Evolutionary conservation across 805 yeast species (phyloP).

Genomic region (Zygotorulaspora florentina): DNA sequence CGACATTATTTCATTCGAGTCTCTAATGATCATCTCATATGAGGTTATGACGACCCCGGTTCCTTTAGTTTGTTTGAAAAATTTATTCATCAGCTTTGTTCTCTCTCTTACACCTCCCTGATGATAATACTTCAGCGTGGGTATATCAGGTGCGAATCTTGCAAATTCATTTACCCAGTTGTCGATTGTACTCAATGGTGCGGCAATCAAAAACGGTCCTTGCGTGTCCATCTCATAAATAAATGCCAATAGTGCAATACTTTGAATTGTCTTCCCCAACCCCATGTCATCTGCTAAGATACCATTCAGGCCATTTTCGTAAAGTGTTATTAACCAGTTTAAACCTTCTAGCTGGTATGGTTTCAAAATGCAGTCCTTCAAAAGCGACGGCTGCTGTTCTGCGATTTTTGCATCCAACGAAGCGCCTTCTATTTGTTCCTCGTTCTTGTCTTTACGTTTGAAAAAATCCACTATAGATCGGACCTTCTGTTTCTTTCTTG

Average conservation of each 20-base stretch:
- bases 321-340: slow-evolving; percentile 83
- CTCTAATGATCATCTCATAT: slow-evolving; percentile 75
- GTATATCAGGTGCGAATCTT: slow-evolving; percentile 67
- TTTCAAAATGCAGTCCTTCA: slow-evolving; percentile 61
- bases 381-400: slow-evolving; percentile 49
- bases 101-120: slow-evolving; percentile 42
- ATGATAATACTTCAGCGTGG: slow-evolving; percentile 63
- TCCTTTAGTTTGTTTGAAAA: slow-evolving; percentile 39
- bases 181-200: slow-evolving; percentile 78
- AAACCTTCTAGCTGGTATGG: slow-evolving; percentile 86
- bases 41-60: slow-evolving; percentile 67
- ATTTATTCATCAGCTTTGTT: slow-evolving; percentile 31
- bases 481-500: slow-evolving; percentile 18
- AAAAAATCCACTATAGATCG: slow-evolving; percentile 25
- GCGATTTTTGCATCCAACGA: slow-evolving; percentile 17
- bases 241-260: slow-evolving; percentile 72
- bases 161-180: slow-evolving; percentile 78
- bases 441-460: slow-evolving; percentile 13
- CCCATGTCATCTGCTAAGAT: slow-evolving; percentile 98
- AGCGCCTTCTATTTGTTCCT: slow-evolving; percentile 7
- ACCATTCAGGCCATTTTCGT: slow-evolving; percentile 92
- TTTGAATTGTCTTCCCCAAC: slow-evolving; percentile 87
- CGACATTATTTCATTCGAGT: slow-evolving; percentile 50
- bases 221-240: slow-evolving; percentile 70
- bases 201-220: slow-evolving; percentile 76